phyloP scores from a whole-genome alignment of 257 asterid genomes.

The Fraxinus anomala region DNA sequence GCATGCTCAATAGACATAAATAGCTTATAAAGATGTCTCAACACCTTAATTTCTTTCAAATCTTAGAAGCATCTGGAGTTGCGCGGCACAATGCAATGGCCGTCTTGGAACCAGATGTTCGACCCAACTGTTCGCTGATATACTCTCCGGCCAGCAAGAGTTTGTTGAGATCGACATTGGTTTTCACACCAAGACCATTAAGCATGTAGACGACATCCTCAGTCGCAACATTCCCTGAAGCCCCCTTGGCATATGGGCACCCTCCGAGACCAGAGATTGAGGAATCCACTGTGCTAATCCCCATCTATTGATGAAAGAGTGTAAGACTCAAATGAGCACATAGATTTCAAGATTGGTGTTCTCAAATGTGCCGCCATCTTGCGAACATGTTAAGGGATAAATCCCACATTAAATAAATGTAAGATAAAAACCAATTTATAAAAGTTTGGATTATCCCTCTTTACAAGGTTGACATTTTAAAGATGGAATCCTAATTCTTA shows the following conservation, averaged over 20 bases:
- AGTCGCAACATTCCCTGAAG: constrained; percentile 90
- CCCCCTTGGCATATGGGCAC: constrained; percentile 92
- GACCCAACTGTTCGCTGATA: constrained; percentile 63
- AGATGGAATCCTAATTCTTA: no score
- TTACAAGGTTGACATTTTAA: no score
- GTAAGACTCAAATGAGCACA: neutral
- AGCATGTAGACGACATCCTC: constrained; percentile 96
- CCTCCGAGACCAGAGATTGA: constrained; percentile 89
- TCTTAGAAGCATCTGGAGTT: constrained; percentile 48
- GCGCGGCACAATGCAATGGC: constrained; percentile 63
- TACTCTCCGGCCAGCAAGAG: constrained; percentile 79
- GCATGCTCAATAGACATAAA: neutral
- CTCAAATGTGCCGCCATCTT: neutral
- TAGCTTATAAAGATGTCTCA: neutral
- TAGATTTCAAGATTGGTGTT: no score
- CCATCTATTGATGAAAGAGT: constrained; percentile 61
- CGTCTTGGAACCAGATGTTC: constrained; percentile 76
- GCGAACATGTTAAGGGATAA: no score
- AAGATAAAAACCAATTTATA: no score
- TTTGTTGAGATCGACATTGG: constrained; percentile 62
- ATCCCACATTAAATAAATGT: no score
- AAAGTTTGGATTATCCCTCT: no score
- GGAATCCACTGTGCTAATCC: constrained; percentile 84
- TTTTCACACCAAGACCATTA: constrained; percentile 69
- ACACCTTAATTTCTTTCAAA: constrained; percentile 20